phyloP scores from a whole-genome alignment of 202 grass and related monocot genomes.

The Panicum virgatum region DNA sequence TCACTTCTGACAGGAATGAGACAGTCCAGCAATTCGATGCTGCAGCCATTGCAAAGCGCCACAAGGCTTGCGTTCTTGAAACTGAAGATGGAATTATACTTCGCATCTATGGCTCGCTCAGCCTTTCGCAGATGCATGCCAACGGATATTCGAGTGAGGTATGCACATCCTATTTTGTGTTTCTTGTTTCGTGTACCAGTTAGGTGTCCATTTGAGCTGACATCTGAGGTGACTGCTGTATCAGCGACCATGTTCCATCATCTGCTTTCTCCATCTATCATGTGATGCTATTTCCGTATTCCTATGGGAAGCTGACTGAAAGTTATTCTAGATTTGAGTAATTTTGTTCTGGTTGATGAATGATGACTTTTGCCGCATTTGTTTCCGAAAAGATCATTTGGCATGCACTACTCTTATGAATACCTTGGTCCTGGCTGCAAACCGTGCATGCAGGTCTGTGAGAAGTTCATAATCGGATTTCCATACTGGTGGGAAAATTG shows the following conservation, averaged over 20 bases:
- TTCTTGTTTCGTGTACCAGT: not conserved
- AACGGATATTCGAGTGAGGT: constrained; percentile 67
- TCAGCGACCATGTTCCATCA: not conserved
- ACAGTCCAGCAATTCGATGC: constrained; percentile 31
- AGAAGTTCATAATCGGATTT: constrained; percentile 45
- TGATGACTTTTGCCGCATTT: constrained; percentile 1
- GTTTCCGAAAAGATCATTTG: not conserved
- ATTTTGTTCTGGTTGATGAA: not conserved
- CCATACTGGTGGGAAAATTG: constrained; percentile 43
- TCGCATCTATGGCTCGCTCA: constrained; percentile 39
- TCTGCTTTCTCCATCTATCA: not conserved
- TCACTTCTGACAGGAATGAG: constrained; percentile 37
- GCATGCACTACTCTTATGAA: constrained; percentile 12
- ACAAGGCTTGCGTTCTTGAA: constrained; percentile 42
- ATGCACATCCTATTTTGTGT: constrained; percentile 13
- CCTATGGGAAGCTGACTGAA: not conserved
- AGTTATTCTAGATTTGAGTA: not conserved
- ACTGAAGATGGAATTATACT: constrained; percentile 51
- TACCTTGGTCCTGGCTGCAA: constrained; percentile 23
- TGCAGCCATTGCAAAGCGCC: constrained; percentile 50
- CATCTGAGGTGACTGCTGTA: not conserved
- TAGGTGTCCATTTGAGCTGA: not conserved
- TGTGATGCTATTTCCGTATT: not conserved
- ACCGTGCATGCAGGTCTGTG: constrained; percentile 33
- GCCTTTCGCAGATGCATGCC: constrained; percentile 1